phyloP scores from a whole-genome alignment of 768 basidiomycete species.

The Boletus patriciae region DNA sequence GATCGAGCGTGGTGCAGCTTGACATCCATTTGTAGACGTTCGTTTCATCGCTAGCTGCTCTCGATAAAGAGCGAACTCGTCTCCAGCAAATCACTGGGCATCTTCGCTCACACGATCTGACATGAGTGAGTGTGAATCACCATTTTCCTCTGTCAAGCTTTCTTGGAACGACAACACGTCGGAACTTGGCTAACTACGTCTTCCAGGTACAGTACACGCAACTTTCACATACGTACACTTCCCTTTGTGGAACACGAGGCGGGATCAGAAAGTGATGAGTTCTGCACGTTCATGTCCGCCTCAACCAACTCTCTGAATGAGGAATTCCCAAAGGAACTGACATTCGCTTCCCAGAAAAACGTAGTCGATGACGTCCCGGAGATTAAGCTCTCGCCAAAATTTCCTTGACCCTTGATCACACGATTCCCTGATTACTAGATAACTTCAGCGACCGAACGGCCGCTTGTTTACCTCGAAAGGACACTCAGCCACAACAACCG shows the following conservation, averaged over 20 bases:
- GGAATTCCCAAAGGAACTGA: neutral
- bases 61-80: neutral
- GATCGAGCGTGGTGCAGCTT: neutral
- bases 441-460: neutral
- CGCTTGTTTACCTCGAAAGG: neutral
- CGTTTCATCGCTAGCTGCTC: neutral
- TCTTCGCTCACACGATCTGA: conserved; percentile 1
- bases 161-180: neutral
- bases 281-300: neutral
- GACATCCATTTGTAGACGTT: conserved; percentile 1
- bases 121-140: neutral
- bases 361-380: conserved; percentile 1
- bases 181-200: neutral
- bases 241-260: conserved; percentile 1
- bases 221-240: neutral
- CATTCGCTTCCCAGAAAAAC: neutral
- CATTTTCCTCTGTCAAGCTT: neutral
- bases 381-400: neutral
- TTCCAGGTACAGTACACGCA: conserved; percentile 3
- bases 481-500: neutral
- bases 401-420: neutral
- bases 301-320: neutral
- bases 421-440: neutral
- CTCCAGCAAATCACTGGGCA: neutral
- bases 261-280: neutral